A percentile compares a stretch with the other conserved stretches of the same genome.
Conservation (phyloP, 2,329 filamentous ascomycete species). For the Talaromyces verruculosus region DNA sequence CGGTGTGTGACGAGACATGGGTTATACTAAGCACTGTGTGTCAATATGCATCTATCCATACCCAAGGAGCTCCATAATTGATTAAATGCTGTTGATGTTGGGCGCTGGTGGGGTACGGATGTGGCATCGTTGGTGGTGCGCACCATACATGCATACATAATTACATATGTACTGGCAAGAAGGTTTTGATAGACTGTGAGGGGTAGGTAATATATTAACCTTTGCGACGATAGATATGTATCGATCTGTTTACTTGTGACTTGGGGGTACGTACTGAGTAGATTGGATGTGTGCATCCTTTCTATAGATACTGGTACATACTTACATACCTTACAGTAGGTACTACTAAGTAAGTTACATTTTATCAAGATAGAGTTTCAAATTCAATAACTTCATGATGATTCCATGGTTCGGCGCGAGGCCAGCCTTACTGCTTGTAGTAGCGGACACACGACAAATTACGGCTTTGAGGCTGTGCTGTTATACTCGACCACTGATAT, state of each 20-base stretch:
- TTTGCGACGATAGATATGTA: not conserved
- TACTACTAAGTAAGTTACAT: not conserved
- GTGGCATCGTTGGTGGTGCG: not conserved
- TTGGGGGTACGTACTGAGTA: not conserved
- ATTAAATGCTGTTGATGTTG: constrained; percentile 3
- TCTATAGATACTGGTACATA: not conserved
- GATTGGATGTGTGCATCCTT: not conserved
- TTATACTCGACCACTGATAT: not conserved
- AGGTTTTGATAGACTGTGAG: not conserved
- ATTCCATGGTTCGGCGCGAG: not conserved
- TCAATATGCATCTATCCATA: constrained; percentile 2
- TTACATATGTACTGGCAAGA: not conserved
- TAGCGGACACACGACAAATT: not conserved
- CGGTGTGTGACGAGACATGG: not conserved
- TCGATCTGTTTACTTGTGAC: not conserved
- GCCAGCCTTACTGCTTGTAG: not conserved
- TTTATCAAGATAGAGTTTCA: not conserved
- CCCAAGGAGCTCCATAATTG: constrained; percentile 1
- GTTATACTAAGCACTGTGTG: not conserved
- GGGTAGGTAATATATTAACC: not conserved
- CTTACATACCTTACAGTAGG: not conserved
- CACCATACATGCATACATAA: too few relatives aligned
- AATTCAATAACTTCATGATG: not conserved
- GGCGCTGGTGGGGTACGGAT: not conserved
- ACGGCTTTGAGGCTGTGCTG: not conserved